These are phyloP conservation scores for Botrytis cinerea DNA, from an alignment of 2,329 filamentous ascomycete species.

Conservation along the genomic window DNA sequence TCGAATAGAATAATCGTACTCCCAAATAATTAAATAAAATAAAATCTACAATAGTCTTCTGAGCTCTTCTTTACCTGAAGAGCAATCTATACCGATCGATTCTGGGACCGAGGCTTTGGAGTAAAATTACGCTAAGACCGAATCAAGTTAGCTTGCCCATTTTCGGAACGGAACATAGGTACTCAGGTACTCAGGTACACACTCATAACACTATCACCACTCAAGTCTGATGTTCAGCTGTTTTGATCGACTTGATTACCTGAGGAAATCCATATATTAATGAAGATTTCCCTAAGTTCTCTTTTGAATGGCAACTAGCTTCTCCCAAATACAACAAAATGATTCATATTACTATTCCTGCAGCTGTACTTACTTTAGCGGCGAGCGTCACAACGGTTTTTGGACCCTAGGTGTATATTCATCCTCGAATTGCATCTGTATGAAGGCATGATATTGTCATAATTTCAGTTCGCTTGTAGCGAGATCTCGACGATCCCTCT, in stretches of 20 bases:
- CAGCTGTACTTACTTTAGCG: not conserved
- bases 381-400: not conserved
- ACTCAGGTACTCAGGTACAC: not conserved
- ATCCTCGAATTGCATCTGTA: not conserved
- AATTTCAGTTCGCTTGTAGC: too few relatives aligned
- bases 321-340: not conserved
- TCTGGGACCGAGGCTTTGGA: constrained; percentile 14
- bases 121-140: not conserved
- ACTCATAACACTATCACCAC: not conserved
- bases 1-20: not conserved
- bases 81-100: not conserved
- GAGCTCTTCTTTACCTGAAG: not conserved
- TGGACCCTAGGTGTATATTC: too few relatives aligned
- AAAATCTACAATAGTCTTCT: not conserved
- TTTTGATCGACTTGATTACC: too few relatives aligned
- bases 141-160: not conserved
- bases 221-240: not conserved
- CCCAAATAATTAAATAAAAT: not conserved
- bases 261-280: not conserved
- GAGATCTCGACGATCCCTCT: not conserved
- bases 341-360: not conserved
- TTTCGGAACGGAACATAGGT: constrained; percentile 1
- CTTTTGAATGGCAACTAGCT: not conserved
- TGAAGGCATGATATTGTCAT: not conserved
- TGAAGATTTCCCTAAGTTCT: too few relatives aligned